phyloP scores from a whole-genome alignment of 164 flowering plant species.

The Cinnamomum micranthum region DNA sequence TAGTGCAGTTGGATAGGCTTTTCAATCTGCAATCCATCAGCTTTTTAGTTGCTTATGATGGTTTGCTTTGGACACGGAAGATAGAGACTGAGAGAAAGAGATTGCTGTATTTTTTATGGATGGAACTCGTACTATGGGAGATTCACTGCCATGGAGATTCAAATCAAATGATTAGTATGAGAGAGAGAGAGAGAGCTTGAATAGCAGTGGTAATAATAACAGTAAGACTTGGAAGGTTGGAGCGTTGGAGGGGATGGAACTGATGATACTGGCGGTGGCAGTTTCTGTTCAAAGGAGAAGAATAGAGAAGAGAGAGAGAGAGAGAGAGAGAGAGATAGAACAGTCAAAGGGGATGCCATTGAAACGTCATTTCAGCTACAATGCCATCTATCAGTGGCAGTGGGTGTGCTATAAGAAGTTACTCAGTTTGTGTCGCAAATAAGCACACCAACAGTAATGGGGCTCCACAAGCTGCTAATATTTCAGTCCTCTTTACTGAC shows the following conservation, averaged over 20 bases:
- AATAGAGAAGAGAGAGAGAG: conserved; percentile 11
- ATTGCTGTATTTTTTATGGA: conserved; percentile 21
- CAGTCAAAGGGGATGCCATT: conserved; percentile 13
- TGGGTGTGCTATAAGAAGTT: conserved; percentile 15
- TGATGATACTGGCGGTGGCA: conserved; percentile 47
- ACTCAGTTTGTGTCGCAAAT: conserved; percentile 17
- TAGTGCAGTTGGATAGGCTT: conserved; percentile 28
- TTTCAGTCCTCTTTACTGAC: not conserved
- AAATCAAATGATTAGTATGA: conserved; percentile 49
- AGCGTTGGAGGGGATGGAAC: conserved; percentile 16
- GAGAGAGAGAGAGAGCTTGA: conserved; percentile 13
- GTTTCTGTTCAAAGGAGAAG: conserved; percentile 14
- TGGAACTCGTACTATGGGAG: conserved; percentile 49
- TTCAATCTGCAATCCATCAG: conserved; percentile 32
- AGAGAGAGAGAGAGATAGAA: conserved; percentile 11
- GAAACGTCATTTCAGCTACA: conserved; percentile 22
- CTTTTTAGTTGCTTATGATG: conserved; percentile 44
- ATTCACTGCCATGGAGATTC: conserved; percentile 31
- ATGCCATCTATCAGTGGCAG: conserved; percentile 17
- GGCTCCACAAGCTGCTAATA: not conserved
- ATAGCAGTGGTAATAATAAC: not conserved
- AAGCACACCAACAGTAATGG: conserved; percentile 1
- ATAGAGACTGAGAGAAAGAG: not conserved
- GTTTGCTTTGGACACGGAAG: conserved; percentile 42
- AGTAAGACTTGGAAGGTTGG: not conserved